These are phyloP conservation scores for Acer campestre DNA, from an alignment of 345 rosid genomes.

Conservation along the genomic window DNA sequence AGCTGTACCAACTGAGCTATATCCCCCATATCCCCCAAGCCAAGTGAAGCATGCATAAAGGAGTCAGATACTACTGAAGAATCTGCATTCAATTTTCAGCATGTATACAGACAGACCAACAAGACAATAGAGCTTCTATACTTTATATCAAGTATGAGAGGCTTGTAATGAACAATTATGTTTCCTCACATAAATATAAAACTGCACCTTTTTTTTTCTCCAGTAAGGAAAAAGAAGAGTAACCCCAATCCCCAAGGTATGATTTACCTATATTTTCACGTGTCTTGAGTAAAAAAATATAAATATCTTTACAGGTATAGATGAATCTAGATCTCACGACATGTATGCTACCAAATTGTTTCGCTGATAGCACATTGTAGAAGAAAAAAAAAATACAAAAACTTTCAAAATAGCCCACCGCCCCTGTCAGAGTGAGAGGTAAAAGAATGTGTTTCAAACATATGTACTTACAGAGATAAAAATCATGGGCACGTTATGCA, in stretches of 20 bases:
- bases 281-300: background rate
- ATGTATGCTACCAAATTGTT: background rate
- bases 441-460: background rate
- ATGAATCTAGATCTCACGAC: constrained; percentile 10
- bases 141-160: background rate
- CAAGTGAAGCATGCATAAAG: no score
- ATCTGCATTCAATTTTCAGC: background rate
- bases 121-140: background rate
- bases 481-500: background rate
- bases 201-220: background rate
- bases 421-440: background rate
- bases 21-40: no score
- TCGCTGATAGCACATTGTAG: background rate
- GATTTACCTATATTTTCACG: background rate
- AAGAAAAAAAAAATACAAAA: background rate
- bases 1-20: no score
- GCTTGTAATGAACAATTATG: no score
- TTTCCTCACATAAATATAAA: background rate
- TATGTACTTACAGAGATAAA: background rate
- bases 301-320: constrained; percentile 9
- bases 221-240: background rate
- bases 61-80: background rate
- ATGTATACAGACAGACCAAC: background rate
- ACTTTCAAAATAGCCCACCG: background rate
- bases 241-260: background rate